Evolutionary conservation across 2,329 filamentous ascomycete genomes (phyloP).

Genomic region (Didymella keratinophila): DNA sequence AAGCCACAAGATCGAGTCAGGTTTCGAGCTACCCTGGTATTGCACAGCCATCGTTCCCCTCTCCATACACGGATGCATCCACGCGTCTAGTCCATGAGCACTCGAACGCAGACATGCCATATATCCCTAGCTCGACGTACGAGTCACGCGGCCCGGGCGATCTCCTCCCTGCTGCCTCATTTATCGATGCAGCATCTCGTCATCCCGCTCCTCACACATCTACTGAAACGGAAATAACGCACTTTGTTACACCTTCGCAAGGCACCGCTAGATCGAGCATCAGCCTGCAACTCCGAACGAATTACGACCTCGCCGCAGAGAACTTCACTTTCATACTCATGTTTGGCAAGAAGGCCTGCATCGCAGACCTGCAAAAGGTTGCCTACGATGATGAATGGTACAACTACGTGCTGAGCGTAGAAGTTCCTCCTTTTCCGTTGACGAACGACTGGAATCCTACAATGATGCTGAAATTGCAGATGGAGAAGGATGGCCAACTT

Average conservation of each 20-base stretch:
- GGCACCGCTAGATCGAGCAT: slow-evolving; percentile 76
- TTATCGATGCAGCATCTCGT: slow-evolving; percentile 66
- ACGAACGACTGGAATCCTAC: slow-evolving; percentile 64
- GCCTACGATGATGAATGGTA: slow-evolving; percentile 66
- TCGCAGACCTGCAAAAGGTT: slow-evolving; percentile 70
- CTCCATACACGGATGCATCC: slow-evolving; percentile 59
- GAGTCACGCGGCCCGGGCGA: slow-evolving; percentile 54
- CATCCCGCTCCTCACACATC: slow-evolving; percentile 58
- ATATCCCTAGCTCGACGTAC: slow-evolving; percentile 58
- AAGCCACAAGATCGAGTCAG: slow-evolving; percentile 67
- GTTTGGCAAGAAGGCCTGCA: slow-evolving; percentile 80
- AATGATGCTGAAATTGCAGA: slow-evolving; percentile 66
- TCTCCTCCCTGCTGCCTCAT: slow-evolving; percentile 58
- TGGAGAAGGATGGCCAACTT: slow-evolving; percentile 64
- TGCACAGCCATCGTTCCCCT: slow-evolving; percentile 58
- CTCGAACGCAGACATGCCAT: slow-evolving; percentile 54
- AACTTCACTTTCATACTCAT: slow-evolving; percentile 67
- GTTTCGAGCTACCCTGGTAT: slow-evolving; percentile 60
- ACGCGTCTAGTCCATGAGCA: slow-evolving; percentile 60
- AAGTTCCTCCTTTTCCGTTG: slow-evolving; percentile 71
- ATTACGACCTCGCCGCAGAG: slow-evolving; percentile 74
- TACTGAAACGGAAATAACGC: slow-evolving; percentile 65
- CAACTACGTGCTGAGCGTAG: slow-evolving; percentile 75
- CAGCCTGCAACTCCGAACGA: slow-evolving; percentile 75
- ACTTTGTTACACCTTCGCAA: slow-evolving; percentile 69